Evolutionary conservation across 805 yeast genomes (phyloP), one percentile per base, ranked within the genome.

Genomic region (Kazachstania viticola): DNA sequence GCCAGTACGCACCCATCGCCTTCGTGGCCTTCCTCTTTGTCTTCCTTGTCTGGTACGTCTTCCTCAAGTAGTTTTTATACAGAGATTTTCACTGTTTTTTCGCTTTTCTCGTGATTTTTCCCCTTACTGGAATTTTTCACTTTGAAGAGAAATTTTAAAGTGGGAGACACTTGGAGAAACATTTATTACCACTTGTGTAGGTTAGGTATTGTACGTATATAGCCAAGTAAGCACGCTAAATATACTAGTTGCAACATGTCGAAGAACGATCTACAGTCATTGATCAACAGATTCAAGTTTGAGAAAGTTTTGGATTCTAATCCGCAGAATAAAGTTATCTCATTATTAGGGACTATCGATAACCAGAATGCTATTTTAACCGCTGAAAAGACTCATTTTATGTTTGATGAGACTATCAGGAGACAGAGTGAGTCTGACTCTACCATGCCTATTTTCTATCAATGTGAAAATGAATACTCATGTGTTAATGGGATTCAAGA

Each of bases 1-100:
- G 84, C 46, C 94, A 91, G 61, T 91, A 91, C 52, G 81, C 84
- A 3, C 97, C 97, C 2, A 65, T 88, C 24, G 82, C 69, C 8
- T 79, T 85, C 12, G 67, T 79, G 17, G 77, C 77, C 2, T 61
- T 88, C 25, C 58, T 87, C 30, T 60, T 80, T 38, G 75, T 84
- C 15, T 82, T 87, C 51, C 57, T 91, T 32, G 58, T 88, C 22
- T 91, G 93, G 82, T 85, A 83, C 70, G 64, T 81, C 52, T 73
- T 82, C 40, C 60, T 80, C 14, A 65, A 73, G 47, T 50, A 42
- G n/a, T n/a, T n/a, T n/a, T n/a, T n/a, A n/a, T n/a, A n/a, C n/a
- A n/a, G n/a, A n/a, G n/a, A n/a, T n/a, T n/a, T n/a, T n/a, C n/a
- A n/a, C n/a, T n/a, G n/a, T n/a, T n/a, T n/a, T n/a, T n/a, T n/a